Evolutionary conservation across 305 asterid species (phyloP).

Genomic region (Solanum aculeatissimum): DNA sequence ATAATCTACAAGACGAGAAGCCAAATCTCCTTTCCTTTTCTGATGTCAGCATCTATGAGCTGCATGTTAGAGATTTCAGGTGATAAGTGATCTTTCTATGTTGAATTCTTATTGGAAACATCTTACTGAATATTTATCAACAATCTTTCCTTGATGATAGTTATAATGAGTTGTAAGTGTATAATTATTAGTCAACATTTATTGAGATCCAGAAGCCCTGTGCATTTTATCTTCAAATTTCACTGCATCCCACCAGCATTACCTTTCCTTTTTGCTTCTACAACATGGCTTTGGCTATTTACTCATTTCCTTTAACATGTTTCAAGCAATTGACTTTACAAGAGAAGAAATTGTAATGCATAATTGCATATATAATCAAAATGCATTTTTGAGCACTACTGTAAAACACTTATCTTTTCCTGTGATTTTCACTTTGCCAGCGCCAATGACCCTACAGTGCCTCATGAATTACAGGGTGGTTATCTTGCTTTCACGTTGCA

Average conservation of each 20-base stretch:
- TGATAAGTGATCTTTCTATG: conserved; percentile 11
- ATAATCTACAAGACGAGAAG: conserved; percentile 57
- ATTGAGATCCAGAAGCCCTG: not conserved
- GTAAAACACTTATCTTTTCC: not conserved
- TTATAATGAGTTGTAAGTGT: not conserved
- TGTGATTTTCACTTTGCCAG: conserved; percentile 28
- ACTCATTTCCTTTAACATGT: not conserved
- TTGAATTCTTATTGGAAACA: not conserved
- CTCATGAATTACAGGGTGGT: conserved; percentile 72
- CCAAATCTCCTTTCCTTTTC: conserved; percentile 55
- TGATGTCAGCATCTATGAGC: conserved; percentile 81
- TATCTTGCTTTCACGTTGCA: conserved; percentile 72
- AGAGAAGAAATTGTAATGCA: not conserved
- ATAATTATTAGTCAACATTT: not conserved
- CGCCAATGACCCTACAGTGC: conserved; percentile 61
- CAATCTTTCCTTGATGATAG: not conserved
- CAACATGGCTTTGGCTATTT: not conserved
- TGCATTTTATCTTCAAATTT: not conserved
- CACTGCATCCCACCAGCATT: not conserved
- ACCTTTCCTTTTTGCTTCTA: not conserved
- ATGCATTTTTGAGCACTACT: not conserved
- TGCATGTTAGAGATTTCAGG: conserved; percentile 99
- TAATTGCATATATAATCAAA: not conserved
- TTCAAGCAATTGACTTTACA: not conserved
- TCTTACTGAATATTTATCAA: not conserved